Percentiles rank a stretch among this genome's conserved stretches.
These are phyloP conservation scores for Pyrenophora seminiperda DNA, from an alignment of 2,329 filamentous ascomycete species.

Conservation along the genomic window DNA sequence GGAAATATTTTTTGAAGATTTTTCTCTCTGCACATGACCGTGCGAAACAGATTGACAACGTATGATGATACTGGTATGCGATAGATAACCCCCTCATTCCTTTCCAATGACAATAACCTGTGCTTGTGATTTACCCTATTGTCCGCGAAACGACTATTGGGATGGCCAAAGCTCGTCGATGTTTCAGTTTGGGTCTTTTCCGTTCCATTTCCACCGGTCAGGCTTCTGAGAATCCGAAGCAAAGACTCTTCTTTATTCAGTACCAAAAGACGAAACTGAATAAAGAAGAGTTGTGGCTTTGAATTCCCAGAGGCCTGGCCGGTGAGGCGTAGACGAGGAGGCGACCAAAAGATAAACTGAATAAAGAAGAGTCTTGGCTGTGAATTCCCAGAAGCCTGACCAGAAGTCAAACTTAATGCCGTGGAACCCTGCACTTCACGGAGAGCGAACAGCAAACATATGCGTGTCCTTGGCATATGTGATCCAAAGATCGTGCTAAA, in stretches of 20 bases:
- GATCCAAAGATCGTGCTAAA: constrained; percentile 39
- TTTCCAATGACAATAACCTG: not conserved
- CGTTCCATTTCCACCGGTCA: not conserved
- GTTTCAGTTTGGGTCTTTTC: not conserved
- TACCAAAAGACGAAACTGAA: not conserved
- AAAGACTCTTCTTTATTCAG: too few species aligned
- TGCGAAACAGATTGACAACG: not conserved
- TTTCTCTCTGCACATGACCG: not conserved
- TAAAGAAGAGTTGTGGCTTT: too few species aligned
- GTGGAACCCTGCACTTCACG: not conserved
- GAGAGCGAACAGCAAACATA: constrained; percentile 31
- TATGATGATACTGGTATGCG: not conserved
- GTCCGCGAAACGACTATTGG: constrained; percentile 8
- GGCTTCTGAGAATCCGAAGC: not conserved
- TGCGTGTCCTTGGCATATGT: constrained; percentile 32
- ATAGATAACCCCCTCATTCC: not conserved
- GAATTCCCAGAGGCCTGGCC: too few species aligned
- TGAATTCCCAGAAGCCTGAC: too few species aligned
- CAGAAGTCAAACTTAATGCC: not conserved
- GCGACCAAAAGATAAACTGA: not conserved
- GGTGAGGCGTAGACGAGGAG: not conserved
- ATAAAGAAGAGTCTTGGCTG: not conserved
- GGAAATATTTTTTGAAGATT: not conserved
- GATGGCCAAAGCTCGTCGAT: not conserved
- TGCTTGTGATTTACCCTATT: not conserved